phyloP scores from a whole-genome alignment of 768 basidiomycete genomes.

The Dacryopinax primogenitus region DNA sequence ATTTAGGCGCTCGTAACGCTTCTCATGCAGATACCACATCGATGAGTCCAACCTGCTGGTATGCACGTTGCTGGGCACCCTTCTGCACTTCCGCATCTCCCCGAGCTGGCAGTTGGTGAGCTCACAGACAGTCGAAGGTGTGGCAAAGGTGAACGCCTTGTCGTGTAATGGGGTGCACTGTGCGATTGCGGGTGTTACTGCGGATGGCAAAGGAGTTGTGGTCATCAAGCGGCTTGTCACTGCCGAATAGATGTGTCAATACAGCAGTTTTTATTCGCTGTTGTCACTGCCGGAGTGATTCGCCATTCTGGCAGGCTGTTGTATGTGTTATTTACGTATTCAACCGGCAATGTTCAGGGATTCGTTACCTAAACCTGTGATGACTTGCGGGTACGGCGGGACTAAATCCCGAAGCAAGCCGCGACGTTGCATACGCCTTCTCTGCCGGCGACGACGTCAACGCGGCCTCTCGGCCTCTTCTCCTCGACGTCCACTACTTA shows the following conservation, averaged over 20 bases:
- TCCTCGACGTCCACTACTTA: background rate
- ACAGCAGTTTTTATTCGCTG: background rate
- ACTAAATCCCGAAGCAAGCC: background rate
- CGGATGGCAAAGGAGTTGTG: background rate
- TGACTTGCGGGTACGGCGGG: background rate
- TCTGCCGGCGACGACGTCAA: background rate
- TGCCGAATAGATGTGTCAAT: background rate
- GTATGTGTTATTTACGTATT: background rate
- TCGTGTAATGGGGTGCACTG: background rate
- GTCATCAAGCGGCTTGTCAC: background rate
- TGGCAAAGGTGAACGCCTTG: background rate
- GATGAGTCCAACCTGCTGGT: background rate
- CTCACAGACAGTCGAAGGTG: background rate
- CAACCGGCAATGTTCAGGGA: background rate
- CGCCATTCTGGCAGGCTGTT: background rate
- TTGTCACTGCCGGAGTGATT: background rate
- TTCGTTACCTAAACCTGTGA: background rate
- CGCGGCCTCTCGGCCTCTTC: constrained; percentile 3
- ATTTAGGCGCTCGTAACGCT: background rate
- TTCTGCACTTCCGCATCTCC: background rate
- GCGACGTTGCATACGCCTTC: background rate
- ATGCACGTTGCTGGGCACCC: background rate
- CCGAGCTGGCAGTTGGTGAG: background rate
- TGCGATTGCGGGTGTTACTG: background rate
- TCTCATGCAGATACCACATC: background rate